A percentile compares a stretch with the other conserved stretches of the same genome.
Conservation (phyloP, 768 basidiomycete genomes). For the Scleroderma bovista region DNA sequence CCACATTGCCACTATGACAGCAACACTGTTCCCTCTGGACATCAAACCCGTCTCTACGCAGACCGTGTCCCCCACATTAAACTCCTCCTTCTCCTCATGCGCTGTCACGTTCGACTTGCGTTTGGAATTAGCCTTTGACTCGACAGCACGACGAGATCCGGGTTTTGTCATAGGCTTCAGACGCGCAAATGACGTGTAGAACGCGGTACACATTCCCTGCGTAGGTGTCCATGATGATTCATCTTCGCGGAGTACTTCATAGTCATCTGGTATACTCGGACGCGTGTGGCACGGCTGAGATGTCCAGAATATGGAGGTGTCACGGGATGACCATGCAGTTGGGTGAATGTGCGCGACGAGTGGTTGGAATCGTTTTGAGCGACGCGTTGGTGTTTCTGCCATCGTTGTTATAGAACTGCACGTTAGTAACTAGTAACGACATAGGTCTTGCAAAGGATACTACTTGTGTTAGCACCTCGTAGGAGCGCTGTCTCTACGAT, state of each 20-base stretch:
- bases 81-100: constrained; percentile 26
- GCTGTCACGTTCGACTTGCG: constrained; percentile 8
- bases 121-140: not conserved
- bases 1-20: constrained; percentile 69
- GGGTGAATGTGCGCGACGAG: constrained; percentile 25
- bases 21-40: constrained; percentile 52
- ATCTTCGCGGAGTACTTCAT: constrained; percentile 21
- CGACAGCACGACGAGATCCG: constrained; percentile 9
- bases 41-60: constrained; percentile 42
- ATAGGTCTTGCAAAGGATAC: too few species aligned
- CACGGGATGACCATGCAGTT: constrained; percentile 20
- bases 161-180: constrained; percentile 6
- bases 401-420: not conserved
- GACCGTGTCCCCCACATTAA: constrained; percentile 61
- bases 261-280: constrained; percentile 20
- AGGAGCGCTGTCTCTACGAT: not conserved
- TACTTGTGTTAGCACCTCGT: too few species aligned
- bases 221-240: constrained; percentile 17
- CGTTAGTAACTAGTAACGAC: too few species aligned
- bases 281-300: constrained; percentile 18
- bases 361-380: constrained; percentile 33
- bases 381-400: constrained; percentile 27
- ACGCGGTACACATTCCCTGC: constrained; percentile 17
- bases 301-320: constrained; percentile 25
- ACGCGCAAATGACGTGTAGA: constrained; percentile 27